phyloP scores from a whole-genome alignment of 2,329 filamentous ascomycete genomes.

The Verticillium nonalfalfae region DNA sequence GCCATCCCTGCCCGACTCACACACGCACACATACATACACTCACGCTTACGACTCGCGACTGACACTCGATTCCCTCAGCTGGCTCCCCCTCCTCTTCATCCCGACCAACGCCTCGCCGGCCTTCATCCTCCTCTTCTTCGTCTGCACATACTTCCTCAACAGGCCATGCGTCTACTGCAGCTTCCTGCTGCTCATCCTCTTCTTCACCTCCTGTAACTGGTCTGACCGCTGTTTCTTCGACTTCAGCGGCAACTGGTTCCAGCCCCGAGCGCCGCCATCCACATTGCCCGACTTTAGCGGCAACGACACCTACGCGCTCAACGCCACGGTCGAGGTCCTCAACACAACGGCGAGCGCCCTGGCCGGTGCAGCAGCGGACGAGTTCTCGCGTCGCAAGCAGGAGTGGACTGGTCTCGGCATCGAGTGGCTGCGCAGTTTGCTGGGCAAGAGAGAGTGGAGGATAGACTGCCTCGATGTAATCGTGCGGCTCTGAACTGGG shows the following conservation, averaged over 20 bases:
- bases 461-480: constrained; percentile 84
- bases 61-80: constrained; percentile 32
- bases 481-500: constrained; percentile 60
- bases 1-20: not conserved
- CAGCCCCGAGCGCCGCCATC: constrained; percentile 57
- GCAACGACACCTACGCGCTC: constrained; percentile 24
- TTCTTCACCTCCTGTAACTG: constrained; percentile 89
- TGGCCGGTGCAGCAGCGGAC: constrained; percentile 62
- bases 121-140: constrained; percentile 85
- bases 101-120: constrained; percentile 75
- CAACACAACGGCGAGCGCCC: constrained; percentile 62
- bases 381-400: constrained; percentile 46
- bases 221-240: constrained; percentile 88
- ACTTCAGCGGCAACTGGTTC: constrained; percentile 90
- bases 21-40: too few relatives aligned
- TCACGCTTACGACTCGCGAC: not conserved
- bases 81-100: constrained; percentile 87
- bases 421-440: constrained; percentile 81
- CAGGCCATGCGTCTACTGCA: constrained; percentile 96
- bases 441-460: constrained; percentile 82
- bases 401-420: constrained; percentile 70
- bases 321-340: constrained; percentile 50
- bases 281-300: constrained; percentile 17
- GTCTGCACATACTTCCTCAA: constrained; percentile 93
- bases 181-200: constrained; percentile 87